Evolutionary conservation across 2,329 filamentous ascomycete genomes (phyloP), one percentile per base, ranked within the genome.

Genomic region (Colletotrichum sojae): DNA sequence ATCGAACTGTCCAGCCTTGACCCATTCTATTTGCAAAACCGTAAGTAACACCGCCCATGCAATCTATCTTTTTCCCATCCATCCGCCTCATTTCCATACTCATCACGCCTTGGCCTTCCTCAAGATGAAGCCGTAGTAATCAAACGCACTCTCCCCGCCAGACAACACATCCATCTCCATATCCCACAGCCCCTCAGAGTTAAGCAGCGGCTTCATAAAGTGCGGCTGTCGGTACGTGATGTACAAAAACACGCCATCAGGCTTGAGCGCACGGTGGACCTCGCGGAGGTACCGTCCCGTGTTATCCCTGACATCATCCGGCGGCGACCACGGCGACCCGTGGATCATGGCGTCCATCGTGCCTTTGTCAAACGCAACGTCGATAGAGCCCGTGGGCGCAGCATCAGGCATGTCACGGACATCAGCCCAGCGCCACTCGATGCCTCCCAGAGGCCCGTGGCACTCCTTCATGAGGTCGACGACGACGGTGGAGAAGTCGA

Each of bases 301-400:
- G 72, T 87, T 87, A 0, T 83, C 76, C 43, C 78, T 72, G 0
- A 87, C 85, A 40, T 86, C 82, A 6, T 81, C 78, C 0, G 85
- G 85, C 2, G 86, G 86, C 68, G 78, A 83, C 85, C 85, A 88
- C 0, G 82, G 83, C 70, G 82, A 86, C 2, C 86, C 85, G 72
- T 86, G 80, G 39, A 89, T 85, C 83, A 89, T 87, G 53, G 83
- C 85, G 75, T 89, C 86, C 3, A 89, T 76, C 1, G 86, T 88
- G 3, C 82, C 82, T 74, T 89, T 89, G 71, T 89, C 86, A 71
- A 91, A 88, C 12, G 87, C 87, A 6, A 90, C 80, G 72, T 88
- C 85, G 46, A 90, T 74, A 1, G 81, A 83, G 1, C 68, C 73
- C 39, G 80, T 76, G 0, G 77, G 73, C 0, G 88, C 72, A 1